Percentiles rank a stretch among this genome's conserved stretches.
phyloP scores from a whole-genome alignment of 2,329 filamentous ascomycete genomes.

The Pseudogymnoascus sp. region DNA sequence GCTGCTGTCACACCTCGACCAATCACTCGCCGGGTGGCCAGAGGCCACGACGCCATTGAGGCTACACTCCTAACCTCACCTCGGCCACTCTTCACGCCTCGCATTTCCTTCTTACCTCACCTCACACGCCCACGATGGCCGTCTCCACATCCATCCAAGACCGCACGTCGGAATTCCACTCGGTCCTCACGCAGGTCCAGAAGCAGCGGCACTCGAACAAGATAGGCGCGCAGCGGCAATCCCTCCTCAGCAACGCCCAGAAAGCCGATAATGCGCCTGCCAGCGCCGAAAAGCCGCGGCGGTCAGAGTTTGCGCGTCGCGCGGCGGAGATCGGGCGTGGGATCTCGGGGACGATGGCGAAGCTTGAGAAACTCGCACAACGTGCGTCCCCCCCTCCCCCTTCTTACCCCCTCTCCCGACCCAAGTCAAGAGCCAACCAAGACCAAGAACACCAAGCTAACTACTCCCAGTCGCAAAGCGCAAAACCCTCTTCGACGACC shows the following conservation, averaged over 20 bases:
- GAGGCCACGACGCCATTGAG: not conserved
- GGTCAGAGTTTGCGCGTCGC: slow-evolving; percentile 87
- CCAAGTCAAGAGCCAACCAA: not conserved
- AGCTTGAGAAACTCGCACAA: slow-evolving; percentile 87
- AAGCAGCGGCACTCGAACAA: slow-evolving; percentile 69
- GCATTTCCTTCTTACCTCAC: not conserved
- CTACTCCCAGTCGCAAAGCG: slow-evolving; percentile 66
- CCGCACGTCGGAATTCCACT: slow-evolving; percentile 89
- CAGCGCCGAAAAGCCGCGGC: slow-evolving; percentile 39
- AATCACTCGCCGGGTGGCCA: not conserved
- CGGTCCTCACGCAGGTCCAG: slow-evolving; percentile 80
- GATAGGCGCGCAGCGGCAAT: slow-evolving; percentile 68
- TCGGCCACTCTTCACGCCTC: not conserved
- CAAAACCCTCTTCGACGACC: slow-evolving; percentile 94
- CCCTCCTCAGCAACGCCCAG: slow-evolving; percentile 66
- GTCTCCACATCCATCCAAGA: slow-evolving; percentile 75
- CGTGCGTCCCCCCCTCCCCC: slow-evolving; percentile 37
- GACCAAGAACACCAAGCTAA: not conserved
- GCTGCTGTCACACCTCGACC: not conserved
- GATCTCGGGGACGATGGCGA: slow-evolving; percentile 87
- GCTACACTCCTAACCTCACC: not conserved
- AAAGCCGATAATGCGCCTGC: slow-evolving; percentile 51
- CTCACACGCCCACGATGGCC: slow-evolving; percentile 43
- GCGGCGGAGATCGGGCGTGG: slow-evolving; percentile 88
- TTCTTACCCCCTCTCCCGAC: not conserved